Conservation (phyloP, 768 basidiomycete genomes). For the Lactarius pseudohatsudake region DNA sequence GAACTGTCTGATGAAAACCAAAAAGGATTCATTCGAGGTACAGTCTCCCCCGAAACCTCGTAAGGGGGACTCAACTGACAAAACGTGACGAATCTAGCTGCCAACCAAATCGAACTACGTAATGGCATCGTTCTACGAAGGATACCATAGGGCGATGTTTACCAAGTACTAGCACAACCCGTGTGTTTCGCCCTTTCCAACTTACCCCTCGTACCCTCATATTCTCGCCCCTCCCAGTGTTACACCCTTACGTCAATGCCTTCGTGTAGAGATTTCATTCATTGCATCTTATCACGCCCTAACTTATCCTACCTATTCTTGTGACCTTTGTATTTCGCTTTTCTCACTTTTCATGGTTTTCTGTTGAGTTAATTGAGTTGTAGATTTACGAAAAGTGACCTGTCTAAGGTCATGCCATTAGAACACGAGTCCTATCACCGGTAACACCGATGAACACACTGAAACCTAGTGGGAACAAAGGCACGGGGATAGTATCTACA, state of each 20-base stretch:
- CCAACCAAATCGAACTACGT: constrained; percentile 24
- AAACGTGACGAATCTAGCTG: not conserved
- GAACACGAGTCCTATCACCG: not conserved
- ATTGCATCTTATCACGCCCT: not conserved
- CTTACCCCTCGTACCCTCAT: not conserved
- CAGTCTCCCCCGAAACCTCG: not conserved
- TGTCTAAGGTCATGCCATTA: not conserved
- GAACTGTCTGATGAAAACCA: constrained; percentile 41
- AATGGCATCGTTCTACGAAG: constrained; percentile 27
- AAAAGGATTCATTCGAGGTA: constrained; percentile 36
- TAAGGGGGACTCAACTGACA: constrained; percentile 1
- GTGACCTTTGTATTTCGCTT: not conserved
- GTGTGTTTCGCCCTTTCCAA: not conserved
- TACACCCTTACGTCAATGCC: not conserved
- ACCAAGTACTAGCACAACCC: not conserved
- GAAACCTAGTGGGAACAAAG: not conserved
- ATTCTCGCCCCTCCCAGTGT: not conserved
- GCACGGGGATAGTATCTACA: not conserved
- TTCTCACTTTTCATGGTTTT: not conserved
- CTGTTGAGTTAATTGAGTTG: not conserved
- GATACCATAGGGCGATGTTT: not conserved
- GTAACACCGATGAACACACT: not conserved
- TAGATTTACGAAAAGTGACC: not conserved
- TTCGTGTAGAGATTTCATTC: not conserved
- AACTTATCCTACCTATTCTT: not conserved